Evolutionary conservation across 2,329 filamentous ascomycete species (phyloP), one percentile per base, ranked within the genome.

Genomic region (Trichoderma endophyticum): DNA sequence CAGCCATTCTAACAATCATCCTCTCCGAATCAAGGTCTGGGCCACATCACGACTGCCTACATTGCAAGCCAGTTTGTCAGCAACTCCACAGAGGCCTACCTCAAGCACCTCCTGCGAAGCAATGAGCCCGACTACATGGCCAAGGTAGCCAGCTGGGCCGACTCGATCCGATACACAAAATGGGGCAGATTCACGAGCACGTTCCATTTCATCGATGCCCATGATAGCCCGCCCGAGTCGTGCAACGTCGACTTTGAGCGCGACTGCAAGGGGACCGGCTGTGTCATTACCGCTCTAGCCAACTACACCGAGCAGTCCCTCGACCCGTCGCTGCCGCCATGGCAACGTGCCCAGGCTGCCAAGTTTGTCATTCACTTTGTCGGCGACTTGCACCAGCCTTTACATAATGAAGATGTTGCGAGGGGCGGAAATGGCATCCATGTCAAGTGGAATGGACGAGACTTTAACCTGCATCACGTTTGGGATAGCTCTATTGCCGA

Each of bases 401-500:
- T 92, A 71, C 90, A 92, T 79, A 87, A 87, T 69, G 90, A 92
- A 80, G 85, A 90, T 70, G 86, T 91, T 7, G 84, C 85, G 3
- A 82, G 85, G 26, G 92, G 92, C 69, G 92, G 92, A 0, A 94
- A 94, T 75, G 86, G 86, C 12, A 91, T 94, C 75, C 79, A 84
- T 15, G 91, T 94, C 1, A 83, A 81, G 18, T 94, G 90, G 81
- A 83, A 89, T 30, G 86, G 85, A 3, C 79, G 80, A 34, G 80
- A 83, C 32, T 85, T 87, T 70, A 94, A 94, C 77, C 84, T 94
- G 56, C 92, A 94, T 77, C 86, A 91, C 72, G 88, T 93, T 18
- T 94, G 92, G 92, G 92, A 94, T 78, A 89, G 87, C 68, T 88
- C 86, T 75, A 93, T 93, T 73, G 86, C 89, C 0, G 90, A 92